Percentiles rank a stretch among this genome's conserved stretches.
phyloP scores from a whole-genome alignment of 768 basidiomycete species.

The Hygrophoropsis aurantiaca region DNA sequence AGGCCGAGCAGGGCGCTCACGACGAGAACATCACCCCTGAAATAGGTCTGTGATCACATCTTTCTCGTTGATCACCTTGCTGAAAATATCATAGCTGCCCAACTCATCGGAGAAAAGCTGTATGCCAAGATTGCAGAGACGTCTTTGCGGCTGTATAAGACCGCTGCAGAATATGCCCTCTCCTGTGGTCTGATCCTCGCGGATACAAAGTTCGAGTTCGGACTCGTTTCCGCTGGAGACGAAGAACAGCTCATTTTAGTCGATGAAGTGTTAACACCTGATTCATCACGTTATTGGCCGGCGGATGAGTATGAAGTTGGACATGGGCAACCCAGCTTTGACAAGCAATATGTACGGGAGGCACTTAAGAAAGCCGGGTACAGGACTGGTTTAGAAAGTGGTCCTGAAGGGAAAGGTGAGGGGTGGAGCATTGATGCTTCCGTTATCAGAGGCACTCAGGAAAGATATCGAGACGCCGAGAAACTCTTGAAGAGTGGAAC shows the following conservation, averaged over 20 bases:
- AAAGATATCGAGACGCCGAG: slow-evolving; percentile 79
- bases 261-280: slow-evolving; percentile 96
- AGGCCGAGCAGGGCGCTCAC: slow-evolving; percentile 90
- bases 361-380: slow-evolving; percentile 79
- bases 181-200: slow-evolving; percentile 87
- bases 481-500: slow-evolving; percentile 44
- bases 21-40: slow-evolving; percentile 95
- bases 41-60: slow-evolving; percentile 46
- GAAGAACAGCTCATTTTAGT: slow-evolving; percentile 73
- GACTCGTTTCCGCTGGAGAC: slow-evolving; percentile 52
- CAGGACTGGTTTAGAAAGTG: slow-evolving; percentile 74
- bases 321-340: slow-evolving; percentile 82
- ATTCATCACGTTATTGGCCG: slow-evolving; percentile 98
- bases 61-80: neutral
- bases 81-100: slow-evolving; percentile 44
- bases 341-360: slow-evolving; percentile 95
- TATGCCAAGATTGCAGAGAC: slow-evolving; percentile 58
- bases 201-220: slow-evolving; percentile 99
- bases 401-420: slow-evolving; percentile 61
- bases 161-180: slow-evolving; percentile 73
- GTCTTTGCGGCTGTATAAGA: slow-evolving; percentile 66
- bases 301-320: slow-evolving; percentile 71
- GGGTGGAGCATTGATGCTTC: slow-evolving; percentile 79
- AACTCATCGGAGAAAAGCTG: slow-evolving; percentile 65
- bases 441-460: slow-evolving; percentile 74